Conservation (phyloP, 805 yeast species). For the Torulaspora microellipsoides region DNA sequence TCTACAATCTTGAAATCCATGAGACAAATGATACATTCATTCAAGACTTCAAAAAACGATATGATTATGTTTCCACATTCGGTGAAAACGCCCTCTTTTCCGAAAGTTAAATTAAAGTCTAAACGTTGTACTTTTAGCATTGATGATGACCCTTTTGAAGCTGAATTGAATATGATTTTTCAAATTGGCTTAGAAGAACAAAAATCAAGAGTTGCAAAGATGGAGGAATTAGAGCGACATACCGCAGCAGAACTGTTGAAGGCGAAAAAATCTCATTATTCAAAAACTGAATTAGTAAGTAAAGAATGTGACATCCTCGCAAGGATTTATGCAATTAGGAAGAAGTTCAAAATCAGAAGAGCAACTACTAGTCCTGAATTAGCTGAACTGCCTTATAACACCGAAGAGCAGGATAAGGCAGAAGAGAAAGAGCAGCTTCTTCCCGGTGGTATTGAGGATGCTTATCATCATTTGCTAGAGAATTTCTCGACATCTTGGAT, state of each 20-base stretch:
- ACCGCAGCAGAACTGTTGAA: slow-evolving; percentile 11
- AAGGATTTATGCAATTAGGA: slow-evolving; percentile 4
- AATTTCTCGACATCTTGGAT: slow-evolving; percentile 68
- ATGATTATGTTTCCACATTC: slow-evolving; percentile 38
- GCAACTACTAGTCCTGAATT: background rate
- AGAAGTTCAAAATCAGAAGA: slow-evolving; percentile 7
- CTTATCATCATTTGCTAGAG: slow-evolving; percentile 37
- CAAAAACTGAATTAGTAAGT: slow-evolving; percentile 1
- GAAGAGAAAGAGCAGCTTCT: slow-evolving; percentile 6
- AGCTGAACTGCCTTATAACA: background rate
- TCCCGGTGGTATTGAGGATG: slow-evolving; percentile 12
- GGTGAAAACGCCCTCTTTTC: slow-evolving; percentile 45
- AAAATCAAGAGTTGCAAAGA: slow-evolving; percentile 51
- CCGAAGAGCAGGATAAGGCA: background rate
- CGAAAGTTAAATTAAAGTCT: slow-evolving; percentile 52
- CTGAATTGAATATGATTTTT: slow-evolving; percentile 58
- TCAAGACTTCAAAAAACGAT: slow-evolving; percentile 40
- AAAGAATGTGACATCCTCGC: slow-evolving; percentile 8
- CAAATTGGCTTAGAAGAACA: slow-evolving; percentile 69
- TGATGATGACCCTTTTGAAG: slow-evolving; percentile 89
- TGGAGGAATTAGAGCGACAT: slow-evolving; percentile 37
- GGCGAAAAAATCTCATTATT: slow-evolving; percentile 1
- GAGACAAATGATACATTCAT: slow-evolving; percentile 52
- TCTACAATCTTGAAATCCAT: slow-evolving; percentile 63
- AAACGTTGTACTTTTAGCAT: slow-evolving; percentile 55